Evolutionary conservation across 2,329 filamentous ascomycete species (phyloP).

Genomic region (Pseudopyrenochaeta lycopersici): DNA sequence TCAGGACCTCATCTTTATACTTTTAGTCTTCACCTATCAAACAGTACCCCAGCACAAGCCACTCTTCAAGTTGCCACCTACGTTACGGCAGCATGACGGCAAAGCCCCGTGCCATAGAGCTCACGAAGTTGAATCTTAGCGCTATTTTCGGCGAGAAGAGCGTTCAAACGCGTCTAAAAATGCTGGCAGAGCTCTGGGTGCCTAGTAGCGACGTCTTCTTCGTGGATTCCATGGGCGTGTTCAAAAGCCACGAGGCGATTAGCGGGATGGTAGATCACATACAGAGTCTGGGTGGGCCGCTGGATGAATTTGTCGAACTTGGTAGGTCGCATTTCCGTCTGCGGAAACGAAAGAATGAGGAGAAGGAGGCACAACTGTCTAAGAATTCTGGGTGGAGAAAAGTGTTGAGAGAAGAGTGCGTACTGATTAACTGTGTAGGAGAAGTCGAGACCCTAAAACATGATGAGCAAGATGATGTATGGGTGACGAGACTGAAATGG

Average conservation of each 20-base stretch:
- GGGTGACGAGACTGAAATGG: slow-evolving; percentile 16
- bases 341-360: not conserved
- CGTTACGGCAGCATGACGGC: not conserved
- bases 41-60: not conserved
- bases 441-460: slow-evolving; percentile 6
- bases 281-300: not conserved
- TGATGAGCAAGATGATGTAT: slow-evolving; percentile 7
- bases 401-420: not conserved
- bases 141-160: slow-evolving; percentile 13
- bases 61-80: too few relatives aligned
- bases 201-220: slow-evolving; percentile 5
- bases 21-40: not conserved
- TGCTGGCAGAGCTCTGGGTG: slow-evolving; percentile 3
- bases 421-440: not conserved
- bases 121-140: slow-evolving; percentile 8
- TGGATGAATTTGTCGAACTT: slow-evolving; percentile 8
- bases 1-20: not conserved
- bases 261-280: slow-evolving; percentile 11
- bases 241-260: slow-evolving; percentile 14
- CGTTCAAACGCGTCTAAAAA: not conserved
- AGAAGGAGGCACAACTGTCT: too few relatives aligned
- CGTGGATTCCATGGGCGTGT: slow-evolving; percentile 10
- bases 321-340: slow-evolving; percentile 1
- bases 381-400: not conserved
- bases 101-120: not conserved